These are phyloP conservation scores for Pseudocercospora vitis DNA, from an alignment of 2,329 filamentous ascomycete genomes.

Conservation along the genomic window DNA sequence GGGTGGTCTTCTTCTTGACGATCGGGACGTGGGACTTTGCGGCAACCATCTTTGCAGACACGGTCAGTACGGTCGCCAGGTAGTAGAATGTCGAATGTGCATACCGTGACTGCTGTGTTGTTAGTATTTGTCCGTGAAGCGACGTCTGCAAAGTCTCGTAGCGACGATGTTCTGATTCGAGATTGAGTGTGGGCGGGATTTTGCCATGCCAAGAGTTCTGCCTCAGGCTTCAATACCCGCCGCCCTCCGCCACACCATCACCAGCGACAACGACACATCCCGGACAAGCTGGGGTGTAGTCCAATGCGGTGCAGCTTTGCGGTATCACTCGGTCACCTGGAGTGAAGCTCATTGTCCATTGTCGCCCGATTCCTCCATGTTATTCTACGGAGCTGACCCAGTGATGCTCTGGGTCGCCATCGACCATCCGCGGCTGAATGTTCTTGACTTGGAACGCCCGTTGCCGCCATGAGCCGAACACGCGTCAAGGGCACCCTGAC, in stretches of 20 bases:
- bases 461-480: neutral
- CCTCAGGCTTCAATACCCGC: neutral
- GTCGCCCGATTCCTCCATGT: too few species aligned
- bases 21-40: constrained; percentile 99
- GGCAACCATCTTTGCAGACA: constrained; percentile 77
- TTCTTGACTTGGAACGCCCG: neutral
- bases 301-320: too few species aligned
- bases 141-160: constrained; percentile 7
- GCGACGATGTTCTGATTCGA: neutral
- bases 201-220: constrained; percentile 1
- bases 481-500: neutral
- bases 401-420: neutral
- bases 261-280: too few species aligned
- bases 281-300: too few species aligned
- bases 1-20: constrained; percentile 99
- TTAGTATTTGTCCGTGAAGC: constrained; percentile 3
- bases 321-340: too few species aligned
- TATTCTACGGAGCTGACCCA: too few species aligned
- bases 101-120: constrained; percentile 27
- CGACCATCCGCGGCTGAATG: neutral
- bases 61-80: neutral
- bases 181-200: neutral
- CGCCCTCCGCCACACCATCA: neutral
- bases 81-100: constrained; percentile 8
- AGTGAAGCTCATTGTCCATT: too few species aligned